These are phyloP conservation scores for Metschnikowia peoriensis DNA, from an alignment of 805 yeast genomes.

Conservation along the genomic window DNA sequence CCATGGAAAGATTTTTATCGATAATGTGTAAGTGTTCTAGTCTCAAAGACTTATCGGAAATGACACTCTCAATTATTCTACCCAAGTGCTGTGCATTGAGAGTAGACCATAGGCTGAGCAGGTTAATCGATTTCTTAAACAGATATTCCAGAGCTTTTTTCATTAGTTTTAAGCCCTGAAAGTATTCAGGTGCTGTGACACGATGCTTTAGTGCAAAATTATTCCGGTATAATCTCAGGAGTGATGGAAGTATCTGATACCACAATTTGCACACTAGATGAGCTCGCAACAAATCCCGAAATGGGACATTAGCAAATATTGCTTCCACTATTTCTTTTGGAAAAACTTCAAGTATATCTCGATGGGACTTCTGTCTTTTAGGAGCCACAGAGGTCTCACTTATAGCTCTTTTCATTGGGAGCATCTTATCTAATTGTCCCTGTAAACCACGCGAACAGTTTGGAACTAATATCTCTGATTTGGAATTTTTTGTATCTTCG, in stretches of 20 bases:
- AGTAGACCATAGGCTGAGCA: constrained; percentile 24
- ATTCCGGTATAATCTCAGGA: constrained; percentile 27
- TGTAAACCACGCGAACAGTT: constrained; percentile 5
- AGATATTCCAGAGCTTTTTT: constrained; percentile 22
- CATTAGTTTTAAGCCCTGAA: constrained; percentile 28
- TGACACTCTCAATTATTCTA: constrained; percentile 26
- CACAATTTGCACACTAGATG: constrained; percentile 35
- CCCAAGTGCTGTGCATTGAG: constrained; percentile 23
- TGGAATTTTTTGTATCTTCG: not conserved
- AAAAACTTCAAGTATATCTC: constrained; percentile 30
- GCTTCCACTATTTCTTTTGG: constrained; percentile 31
- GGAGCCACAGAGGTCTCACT: not conserved
- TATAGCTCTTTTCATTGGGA: constrained; percentile 20
- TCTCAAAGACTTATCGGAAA: constrained; percentile 23
- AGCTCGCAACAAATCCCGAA: constrained; percentile 24
- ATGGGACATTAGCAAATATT: constrained; percentile 25
- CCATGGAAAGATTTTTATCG: constrained; percentile 26
- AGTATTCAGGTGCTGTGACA: constrained; percentile 28
- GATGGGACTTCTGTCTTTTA: not conserved
- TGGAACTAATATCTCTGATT: not conserved
- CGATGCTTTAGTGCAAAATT: constrained; percentile 25
- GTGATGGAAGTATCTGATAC: constrained; percentile 26
- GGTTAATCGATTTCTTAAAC: constrained; percentile 18
- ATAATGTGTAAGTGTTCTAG: constrained; percentile 27
- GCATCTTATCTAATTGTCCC: constrained; percentile 17